Percentiles rank a stretch among this genome's conserved stretches.
These are phyloP conservation scores for Rhododendron molle DNA, from an alignment of 148 eudicot species.

Conservation along the genomic window DNA sequence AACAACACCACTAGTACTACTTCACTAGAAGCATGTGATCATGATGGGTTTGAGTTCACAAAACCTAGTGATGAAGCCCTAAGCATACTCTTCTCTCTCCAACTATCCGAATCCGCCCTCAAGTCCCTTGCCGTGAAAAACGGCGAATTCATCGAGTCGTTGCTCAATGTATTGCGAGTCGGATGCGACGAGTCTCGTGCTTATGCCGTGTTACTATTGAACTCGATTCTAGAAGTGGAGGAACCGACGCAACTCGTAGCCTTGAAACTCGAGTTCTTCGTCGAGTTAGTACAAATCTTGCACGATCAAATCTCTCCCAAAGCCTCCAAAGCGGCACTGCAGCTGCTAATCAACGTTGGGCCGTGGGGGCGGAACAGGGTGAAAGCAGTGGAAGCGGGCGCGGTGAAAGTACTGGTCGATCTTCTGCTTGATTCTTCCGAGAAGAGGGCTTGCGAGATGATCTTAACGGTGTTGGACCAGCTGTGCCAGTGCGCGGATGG, in stretches of 20 bases:
- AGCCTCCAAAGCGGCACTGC: slow-evolving; percentile 43
- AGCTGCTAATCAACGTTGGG: slow-evolving; percentile 32
- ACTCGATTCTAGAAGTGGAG: slow-evolving; percentile 32
- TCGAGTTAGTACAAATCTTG: slow-evolving; percentile 32
- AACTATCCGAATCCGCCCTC: slow-evolving; percentile 30
- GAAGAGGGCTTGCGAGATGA: slow-evolving; percentile 48
- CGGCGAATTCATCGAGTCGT: slow-evolving; percentile 23
- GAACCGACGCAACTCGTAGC: slow-evolving; percentile 26
- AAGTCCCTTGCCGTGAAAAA: slow-evolving; percentile 18
- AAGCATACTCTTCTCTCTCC: too few relatives aligned
- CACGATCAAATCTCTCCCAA: slow-evolving; percentile 41
- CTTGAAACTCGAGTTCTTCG: slow-evolving; percentile 32
- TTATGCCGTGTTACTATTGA: slow-evolving; percentile 38
- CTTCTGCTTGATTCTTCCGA: slow-evolving; percentile 34
- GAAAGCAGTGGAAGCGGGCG: slow-evolving; percentile 45
- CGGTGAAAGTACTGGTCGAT: slow-evolving; percentile 31
- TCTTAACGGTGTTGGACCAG: slow-evolving; percentile 38
- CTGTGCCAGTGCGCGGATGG: slow-evolving; percentile 74
- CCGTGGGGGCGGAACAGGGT: slow-evolving; percentile 57
- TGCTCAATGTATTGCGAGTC: slow-evolving; percentile 26
- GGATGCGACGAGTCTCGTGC: slow-evolving; percentile 46
- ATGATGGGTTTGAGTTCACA: slow-evolving; percentile 24
- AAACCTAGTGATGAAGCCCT: too few relatives aligned
- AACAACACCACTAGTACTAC: too few relatives aligned
- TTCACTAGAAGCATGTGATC: too few relatives aligned